Evolutionary conservation across 345 rosid genomes (phyloP).

Genomic region (Sisymbrium irio): DNA sequence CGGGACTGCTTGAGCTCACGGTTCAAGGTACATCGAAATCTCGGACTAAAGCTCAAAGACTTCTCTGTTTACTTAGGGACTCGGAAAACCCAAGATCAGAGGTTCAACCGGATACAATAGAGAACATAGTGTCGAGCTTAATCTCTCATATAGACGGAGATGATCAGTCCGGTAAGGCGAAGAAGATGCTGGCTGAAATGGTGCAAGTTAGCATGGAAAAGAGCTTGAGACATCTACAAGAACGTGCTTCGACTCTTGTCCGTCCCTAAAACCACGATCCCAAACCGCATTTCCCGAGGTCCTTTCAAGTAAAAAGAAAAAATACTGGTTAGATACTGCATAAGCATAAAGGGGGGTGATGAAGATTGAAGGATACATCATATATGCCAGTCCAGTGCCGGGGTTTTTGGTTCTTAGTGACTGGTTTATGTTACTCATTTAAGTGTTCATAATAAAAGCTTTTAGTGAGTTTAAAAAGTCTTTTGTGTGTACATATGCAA

Average conservation of each 20-base stretch:
- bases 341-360: neutral
- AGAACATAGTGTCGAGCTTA: slow-evolving; percentile 85
- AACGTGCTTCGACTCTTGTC: slow-evolving; percentile 79
- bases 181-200: slow-evolving; percentile 97
- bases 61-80: slow-evolving; percentile 72
- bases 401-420: slow-evolving; percentile 34
- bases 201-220: slow-evolving; percentile 98
- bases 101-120: slow-evolving; percentile 73
- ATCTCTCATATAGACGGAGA: slow-evolving; percentile 89
- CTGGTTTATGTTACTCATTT: slow-evolving; percentile 29
- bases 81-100: slow-evolving; percentile 68
- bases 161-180: slow-evolving; percentile 87
- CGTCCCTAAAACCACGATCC: slow-evolving; percentile 38
- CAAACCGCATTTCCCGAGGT: neutral
- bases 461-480: slow-evolving; percentile 1
- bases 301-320: neutral
- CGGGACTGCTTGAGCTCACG: slow-evolving; percentile 92
- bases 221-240: slow-evolving; percentile 91
- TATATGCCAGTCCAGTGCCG: slow-evolving; percentile 35
- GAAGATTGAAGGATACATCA: slow-evolving; percentile 8
- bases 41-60: slow-evolving; percentile 68
- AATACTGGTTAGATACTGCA: neutral
- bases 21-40: slow-evolving; percentile 93
- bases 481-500: slow-evolving; percentile 27
- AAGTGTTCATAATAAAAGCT: slow-evolving; percentile 26